A percentile compares a stretch with the other conserved stretches of the same genome.
phyloP scores from a whole-genome alignment of 768 basidiomycete species.

The Crassisporium funariophilum region DNA sequence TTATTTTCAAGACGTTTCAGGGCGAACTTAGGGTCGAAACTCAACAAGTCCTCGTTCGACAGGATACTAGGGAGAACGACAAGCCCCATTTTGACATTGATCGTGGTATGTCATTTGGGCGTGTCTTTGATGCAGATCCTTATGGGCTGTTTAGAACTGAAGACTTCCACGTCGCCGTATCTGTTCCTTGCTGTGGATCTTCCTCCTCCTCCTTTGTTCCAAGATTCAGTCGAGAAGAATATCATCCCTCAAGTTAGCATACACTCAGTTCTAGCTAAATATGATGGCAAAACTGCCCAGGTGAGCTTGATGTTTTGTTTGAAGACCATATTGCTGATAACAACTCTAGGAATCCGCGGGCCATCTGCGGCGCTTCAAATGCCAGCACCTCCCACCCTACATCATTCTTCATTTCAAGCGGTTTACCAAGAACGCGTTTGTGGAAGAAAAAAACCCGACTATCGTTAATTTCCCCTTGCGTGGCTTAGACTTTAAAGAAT shows the following conservation, averaged over 20 bases:
- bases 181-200: constrained; percentile 95
- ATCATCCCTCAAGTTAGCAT: constrained; percentile 98
- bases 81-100: constrained; percentile 94
- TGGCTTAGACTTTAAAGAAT: constrained; percentile 90
- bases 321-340: constrained; percentile 7
- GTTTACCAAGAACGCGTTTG: constrained; percentile 94
- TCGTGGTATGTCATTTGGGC: constrained; percentile 61
- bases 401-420: constrained; percentile 95
- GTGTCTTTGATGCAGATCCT: constrained; percentile 6
- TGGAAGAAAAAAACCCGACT: constrained; percentile 98
- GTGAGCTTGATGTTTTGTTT: constrained; percentile 37
- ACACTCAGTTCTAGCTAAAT: constrained; percentile 88
- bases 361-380: constrained; percentile 86
- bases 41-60: constrained; percentile 88
- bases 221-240: constrained; percentile 95
- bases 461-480: constrained; percentile 96
- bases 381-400: constrained; percentile 86
- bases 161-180: constrained; percentile 84
- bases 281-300: constrained; percentile 90
- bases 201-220: constrained; percentile 96
- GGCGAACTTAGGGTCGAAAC: constrained; percentile 92
- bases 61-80: constrained; percentile 71
- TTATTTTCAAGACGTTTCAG: constrained; percentile 92
- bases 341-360: constrained; percentile 75
- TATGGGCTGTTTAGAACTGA: constrained; percentile 66